These are phyloP conservation scores for Rauvolfia tetraphylla DNA, from an alignment of 257 asterid species.

Conservation along the genomic window DNA sequence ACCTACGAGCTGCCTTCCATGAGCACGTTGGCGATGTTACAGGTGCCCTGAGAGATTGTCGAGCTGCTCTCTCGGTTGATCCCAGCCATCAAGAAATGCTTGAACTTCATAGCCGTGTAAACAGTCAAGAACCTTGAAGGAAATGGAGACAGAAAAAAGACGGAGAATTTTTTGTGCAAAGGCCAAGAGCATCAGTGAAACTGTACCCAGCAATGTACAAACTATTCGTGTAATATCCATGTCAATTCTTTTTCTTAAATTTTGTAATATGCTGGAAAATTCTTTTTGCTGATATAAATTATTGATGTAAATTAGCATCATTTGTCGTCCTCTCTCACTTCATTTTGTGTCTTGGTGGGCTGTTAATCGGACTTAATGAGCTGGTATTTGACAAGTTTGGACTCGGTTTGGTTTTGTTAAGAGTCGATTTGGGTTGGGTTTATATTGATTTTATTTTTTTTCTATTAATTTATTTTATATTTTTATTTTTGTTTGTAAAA, in stretches of 20 bases:
- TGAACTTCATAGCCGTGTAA: slow-evolving; percentile 94
- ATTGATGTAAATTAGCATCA: neutral
- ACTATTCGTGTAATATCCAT: slow-evolving; percentile 2
- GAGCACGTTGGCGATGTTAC: slow-evolving; percentile 85
- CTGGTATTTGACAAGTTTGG: no score
- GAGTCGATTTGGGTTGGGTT: no score
- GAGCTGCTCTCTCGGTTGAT: slow-evolving; percentile 96
- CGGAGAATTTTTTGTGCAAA: neutral
- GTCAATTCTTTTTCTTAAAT: slow-evolving; percentile 16
- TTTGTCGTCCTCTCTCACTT: no score
- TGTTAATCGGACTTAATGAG: no score
- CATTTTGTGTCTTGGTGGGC: no score
- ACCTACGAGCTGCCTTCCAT: slow-evolving; percentile 91
- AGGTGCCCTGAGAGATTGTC: slow-evolving; percentile 88
- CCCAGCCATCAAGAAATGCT: slow-evolving; percentile 99
- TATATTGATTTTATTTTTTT: no score
- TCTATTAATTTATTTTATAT: no score
- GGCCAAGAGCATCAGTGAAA: neutral
- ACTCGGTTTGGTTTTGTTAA: no score
- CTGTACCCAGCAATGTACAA: slow-evolving; percentile 8
- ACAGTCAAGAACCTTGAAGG: slow-evolving; percentile 77
- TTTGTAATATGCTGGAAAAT: neutral
- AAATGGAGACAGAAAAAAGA: neutral
- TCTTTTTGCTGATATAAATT: neutral
- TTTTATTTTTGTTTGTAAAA: no score